Conservation (phyloP, 2,329 filamentous ascomycete species). For the Pseudopithomyces maydicus region DNA sequence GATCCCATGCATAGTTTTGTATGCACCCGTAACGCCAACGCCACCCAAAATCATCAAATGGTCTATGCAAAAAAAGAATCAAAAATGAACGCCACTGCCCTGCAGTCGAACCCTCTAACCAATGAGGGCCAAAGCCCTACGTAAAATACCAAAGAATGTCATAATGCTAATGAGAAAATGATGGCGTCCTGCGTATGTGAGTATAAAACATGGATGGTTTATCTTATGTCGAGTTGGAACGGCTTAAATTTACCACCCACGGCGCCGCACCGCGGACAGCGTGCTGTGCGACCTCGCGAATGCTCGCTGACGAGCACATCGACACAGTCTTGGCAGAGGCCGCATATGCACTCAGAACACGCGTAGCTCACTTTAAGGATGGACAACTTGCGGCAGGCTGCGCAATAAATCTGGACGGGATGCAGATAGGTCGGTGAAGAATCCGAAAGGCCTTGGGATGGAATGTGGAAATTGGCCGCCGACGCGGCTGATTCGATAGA, state of each 20-base stretch:
- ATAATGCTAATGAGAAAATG: constrained; percentile 7
- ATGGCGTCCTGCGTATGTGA: neutral
- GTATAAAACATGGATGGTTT: constrained; percentile 43
- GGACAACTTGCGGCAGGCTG: constrained; percentile 79
- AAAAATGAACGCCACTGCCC: constrained; percentile 4
- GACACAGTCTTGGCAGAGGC: constrained; percentile 86
- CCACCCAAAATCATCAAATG: neutral
- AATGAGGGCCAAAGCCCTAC: neutral
- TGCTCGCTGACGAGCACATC: constrained; percentile 78
- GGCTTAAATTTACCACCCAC: constrained; percentile 82
- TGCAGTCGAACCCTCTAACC: neutral
- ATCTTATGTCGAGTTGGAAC: constrained; percentile 82
- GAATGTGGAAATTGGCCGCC: constrained; percentile 67
- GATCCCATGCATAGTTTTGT: constrained; percentile 4
- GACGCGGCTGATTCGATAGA: constrained; percentile 73
- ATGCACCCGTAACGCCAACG: neutral
- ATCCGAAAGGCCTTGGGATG: constrained; percentile 57
- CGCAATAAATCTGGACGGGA: constrained; percentile 85
- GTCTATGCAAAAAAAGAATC: neutral
- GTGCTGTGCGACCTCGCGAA: constrained; percentile 67
- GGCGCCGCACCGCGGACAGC: constrained; percentile 79
- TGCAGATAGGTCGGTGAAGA: constrained; percentile 62
- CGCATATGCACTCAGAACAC: constrained; percentile 95
- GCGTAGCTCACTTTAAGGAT: constrained; percentile 84
- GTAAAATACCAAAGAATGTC: neutral